Conservation (phyloP, 148 eudicot species). For the Bassia scoparia region DNA sequence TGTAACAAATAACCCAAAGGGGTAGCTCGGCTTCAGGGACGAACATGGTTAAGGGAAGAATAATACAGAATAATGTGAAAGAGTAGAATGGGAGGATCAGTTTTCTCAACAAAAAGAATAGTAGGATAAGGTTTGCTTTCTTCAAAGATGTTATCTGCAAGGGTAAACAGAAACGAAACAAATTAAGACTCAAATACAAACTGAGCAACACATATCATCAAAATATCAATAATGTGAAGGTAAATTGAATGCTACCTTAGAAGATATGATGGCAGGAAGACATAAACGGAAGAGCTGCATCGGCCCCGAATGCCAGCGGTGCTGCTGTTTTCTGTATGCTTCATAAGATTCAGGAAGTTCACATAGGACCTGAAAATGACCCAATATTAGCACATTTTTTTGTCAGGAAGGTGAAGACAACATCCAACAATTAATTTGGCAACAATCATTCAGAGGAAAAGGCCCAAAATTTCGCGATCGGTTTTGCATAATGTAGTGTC, state of each 20-base stretch:
- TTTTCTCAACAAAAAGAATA: constrained; percentile 69
- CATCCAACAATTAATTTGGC: not conserved
- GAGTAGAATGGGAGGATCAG: constrained; percentile 83
- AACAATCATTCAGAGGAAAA: not conserved
- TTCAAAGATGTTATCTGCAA: constrained; percentile 65
- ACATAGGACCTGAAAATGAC: constrained; percentile 51
- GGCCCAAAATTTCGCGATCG: not conserved
- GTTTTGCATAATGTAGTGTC: not conserved
- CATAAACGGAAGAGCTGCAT: constrained; percentile 81
- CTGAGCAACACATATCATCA: not conserved
- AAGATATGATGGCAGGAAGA: constrained; percentile 51
- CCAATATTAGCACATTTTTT: not conserved
- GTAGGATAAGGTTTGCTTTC: constrained; percentile 69
- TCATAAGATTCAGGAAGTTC: constrained; percentile 80
- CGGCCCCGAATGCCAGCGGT: constrained; percentile 91
- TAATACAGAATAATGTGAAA: constrained; percentile 76
- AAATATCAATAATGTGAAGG: not conserved
- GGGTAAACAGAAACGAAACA: not conserved
- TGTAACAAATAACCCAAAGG: constrained; percentile 65
- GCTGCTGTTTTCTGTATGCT: constrained; percentile 87
- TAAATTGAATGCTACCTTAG: constrained; percentile 44
- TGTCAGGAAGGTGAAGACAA: not conserved
- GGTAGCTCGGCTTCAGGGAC: constrained; percentile 80
- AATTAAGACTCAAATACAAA: constrained; percentile 2
- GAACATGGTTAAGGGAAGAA: constrained; percentile 82